Base-by-base conservation (phyloP, 371 early-diverging fungal species). In the Mucor saturninus region DNA sequence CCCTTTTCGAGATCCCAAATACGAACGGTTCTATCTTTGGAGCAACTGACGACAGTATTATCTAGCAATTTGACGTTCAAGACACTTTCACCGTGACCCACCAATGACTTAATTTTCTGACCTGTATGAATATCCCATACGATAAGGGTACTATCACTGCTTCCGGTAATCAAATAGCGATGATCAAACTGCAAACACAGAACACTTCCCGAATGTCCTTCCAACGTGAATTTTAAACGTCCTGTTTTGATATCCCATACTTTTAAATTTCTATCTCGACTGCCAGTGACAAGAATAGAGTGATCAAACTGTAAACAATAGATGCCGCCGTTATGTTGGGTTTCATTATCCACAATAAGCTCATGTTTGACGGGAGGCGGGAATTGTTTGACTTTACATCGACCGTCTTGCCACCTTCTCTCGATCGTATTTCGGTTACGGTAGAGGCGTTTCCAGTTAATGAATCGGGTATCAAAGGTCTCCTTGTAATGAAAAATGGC, bases 261-360 rank as follows among this genome's bases (percentile, higher is more conserved):
- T 61, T 90, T 87, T 61, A 97, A 79, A 7, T 88, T 88, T 13
- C 85, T 78, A 70, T 97, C 98, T 5, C 94, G 85, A 15, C 93
- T 92, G 0, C 96, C 96, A 5, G 90, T 90, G 14, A 93, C 83
- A 26, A 96, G 75, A 53, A 84, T 83, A 38, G 73, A 57, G 0
- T 75, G 75, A 61, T 92, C 91, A 63, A 92, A 91, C 72, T 94
- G 97, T 11, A 96, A 79, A 66, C 95, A 95, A 64, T 98, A 95
- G 37, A 99, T 93, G 29, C 94, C 89, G 59, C 97, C 98, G 0
- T 79, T 63, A 68, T 98, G 99, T 32, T 53, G 61, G 5, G 45
- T 45, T 32, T 45, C 40, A 11, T 45, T 21, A 21, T 21, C 21
- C 21, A 21, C 13, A 11, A 53, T 29, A 0, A 54, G 5, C 11